Percentiles rank a stretch among this genome's conserved stretches.
Conservation (phyloP, 2,329 filamentous ascomycete species). For the Tolypocladium nubicola region DNA sequence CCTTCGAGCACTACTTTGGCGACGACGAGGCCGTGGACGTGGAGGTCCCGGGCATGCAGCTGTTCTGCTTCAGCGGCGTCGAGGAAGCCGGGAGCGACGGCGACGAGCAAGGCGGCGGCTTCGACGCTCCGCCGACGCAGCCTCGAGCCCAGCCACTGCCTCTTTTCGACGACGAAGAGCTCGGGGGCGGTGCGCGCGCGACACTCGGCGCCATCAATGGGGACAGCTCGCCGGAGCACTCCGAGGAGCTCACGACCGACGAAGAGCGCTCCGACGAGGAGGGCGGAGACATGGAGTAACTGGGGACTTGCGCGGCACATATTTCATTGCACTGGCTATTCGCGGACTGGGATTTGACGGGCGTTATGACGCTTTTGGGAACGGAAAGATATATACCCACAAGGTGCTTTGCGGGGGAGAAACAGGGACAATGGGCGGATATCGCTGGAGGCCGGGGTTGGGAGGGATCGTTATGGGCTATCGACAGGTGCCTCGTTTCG, state of each 20-base stretch:
- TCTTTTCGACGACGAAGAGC: neutral
- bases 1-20: conserved; percentile 13
- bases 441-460: neutral
- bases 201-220: neutral
- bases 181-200: neutral
- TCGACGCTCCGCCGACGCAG: neutral
- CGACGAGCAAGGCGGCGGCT: neutral
- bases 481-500: neutral
- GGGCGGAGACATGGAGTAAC: neutral
- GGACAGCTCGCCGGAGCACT: neutral
- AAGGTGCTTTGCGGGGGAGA: neutral
- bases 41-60: conserved; percentile 11
- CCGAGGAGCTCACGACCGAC: neutral
- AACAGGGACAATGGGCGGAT: neutral
- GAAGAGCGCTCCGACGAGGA: neutral
- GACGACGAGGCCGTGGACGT: conserved; percentile 14
- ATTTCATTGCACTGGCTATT: neutral
- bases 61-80: conserved; percentile 2
- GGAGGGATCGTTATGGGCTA: neutral
- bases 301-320: neutral
- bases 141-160: neutral
- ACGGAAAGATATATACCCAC: neutral
- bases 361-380: neutral
- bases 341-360: neutral
- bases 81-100: neutral